These are phyloP conservation scores for Colletotrichum paranaense DNA, from an alignment of 2,329 filamentous ascomycete genomes.

Conservation along the genomic window DNA sequence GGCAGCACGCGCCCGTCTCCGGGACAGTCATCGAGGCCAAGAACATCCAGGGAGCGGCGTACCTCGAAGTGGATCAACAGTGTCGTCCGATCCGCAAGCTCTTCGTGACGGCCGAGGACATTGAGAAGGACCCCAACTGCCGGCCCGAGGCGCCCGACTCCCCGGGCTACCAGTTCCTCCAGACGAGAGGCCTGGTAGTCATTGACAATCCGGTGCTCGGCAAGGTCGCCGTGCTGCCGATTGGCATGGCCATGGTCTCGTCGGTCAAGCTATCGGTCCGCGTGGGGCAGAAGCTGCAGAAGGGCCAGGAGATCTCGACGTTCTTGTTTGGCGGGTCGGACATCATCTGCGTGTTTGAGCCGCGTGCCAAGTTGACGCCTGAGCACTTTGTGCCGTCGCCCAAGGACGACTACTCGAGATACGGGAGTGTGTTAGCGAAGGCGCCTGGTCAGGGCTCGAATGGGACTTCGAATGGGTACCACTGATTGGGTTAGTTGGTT, in stretches of 20 bases:
- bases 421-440: conserved; percentile 36
- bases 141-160: conserved; percentile 46
- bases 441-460: conserved; percentile 2
- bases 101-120: background rate
- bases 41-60: conserved; percentile 49
- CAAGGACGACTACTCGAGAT: conserved; percentile 35
- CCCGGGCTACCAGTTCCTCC: conserved; percentile 53
- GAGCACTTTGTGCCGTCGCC: conserved; percentile 37
- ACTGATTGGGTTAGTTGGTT: background rate
- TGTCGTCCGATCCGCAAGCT: conserved; percentile 36
- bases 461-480: background rate
- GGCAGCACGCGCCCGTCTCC: conserved; percentile 52
- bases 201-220: conserved; percentile 49
- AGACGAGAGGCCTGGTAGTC: conserved; percentile 51
- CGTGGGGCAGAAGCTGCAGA: conserved; percentile 42
- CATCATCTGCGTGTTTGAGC: conserved; percentile 52
- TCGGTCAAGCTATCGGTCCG: conserved; percentile 48
- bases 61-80: conserved; percentile 48
- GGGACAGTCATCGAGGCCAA: conserved; percentile 51
- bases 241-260: conserved; percentile 57
- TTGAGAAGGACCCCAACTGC: background rate
- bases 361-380: conserved; percentile 35
- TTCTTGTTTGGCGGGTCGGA: conserved; percentile 58
- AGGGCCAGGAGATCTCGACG: conserved; percentile 54
- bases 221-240: conserved; percentile 53